These are phyloP conservation scores for Periconia digitata DNA, from an alignment of 2,329 filamentous ascomycete genomes.

Conservation along the genomic window DNA sequence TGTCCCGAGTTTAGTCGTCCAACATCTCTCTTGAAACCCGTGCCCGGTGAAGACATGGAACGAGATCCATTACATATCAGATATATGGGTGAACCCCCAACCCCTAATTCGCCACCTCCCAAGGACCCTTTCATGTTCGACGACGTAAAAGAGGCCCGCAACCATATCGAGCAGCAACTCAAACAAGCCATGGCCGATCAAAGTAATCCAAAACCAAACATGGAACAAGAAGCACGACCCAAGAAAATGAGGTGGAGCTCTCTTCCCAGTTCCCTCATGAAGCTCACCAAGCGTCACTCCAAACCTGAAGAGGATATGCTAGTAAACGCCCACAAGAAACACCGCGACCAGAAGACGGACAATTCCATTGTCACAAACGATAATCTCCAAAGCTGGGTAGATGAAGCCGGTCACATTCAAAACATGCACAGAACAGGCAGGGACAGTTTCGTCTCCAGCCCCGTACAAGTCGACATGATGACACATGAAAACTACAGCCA, in stretches of 20 bases:
- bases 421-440: conserved; percentile 11
- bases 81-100: conserved; percentile 22
- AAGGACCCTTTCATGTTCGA: conserved; percentile 1
- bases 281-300: conserved; percentile 7
- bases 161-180: conserved; percentile 1
- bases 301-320: conserved; percentile 3
- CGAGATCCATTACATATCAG: conserved; percentile 19
- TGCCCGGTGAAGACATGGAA: conserved; percentile 27
- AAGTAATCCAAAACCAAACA: neutral
- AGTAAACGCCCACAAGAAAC: neutral
- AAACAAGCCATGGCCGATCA: neutral
- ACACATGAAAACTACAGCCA: neutral
- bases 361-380: conserved; percentile 9
- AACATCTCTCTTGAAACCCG: conserved; percentile 19
- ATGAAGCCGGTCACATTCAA: conserved; percentile 12
- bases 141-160: conserved; percentile 1
- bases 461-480: conserved; percentile 7
- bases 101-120: conserved; percentile 17
- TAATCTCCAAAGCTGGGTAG: conserved; percentile 16
- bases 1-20: conserved; percentile 28
- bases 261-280: conserved; percentile 6
- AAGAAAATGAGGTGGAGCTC: conserved; percentile 5
- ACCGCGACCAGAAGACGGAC: neutral
- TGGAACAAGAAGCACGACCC: neutral
- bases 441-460: neutral